These are phyloP conservation scores for Fomitopsis betulina DNA, from an alignment of 1,284 basidiomycete species.

Conservation along the genomic window DNA sequence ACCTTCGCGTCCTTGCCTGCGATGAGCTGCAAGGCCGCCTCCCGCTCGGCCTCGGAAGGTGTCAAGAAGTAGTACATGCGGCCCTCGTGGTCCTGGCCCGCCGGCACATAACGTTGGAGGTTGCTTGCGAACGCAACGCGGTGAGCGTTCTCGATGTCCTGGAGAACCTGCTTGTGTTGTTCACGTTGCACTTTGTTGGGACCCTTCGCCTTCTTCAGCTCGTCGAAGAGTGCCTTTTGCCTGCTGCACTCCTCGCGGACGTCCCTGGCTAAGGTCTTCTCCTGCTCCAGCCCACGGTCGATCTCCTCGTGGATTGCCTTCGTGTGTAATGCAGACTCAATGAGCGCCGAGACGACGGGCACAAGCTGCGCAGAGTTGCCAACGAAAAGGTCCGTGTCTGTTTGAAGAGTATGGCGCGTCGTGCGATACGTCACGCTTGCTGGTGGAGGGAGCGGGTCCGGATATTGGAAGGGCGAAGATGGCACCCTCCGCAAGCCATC, in stretches of 20 bases:
- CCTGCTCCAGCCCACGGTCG: slow-evolving; percentile 48
- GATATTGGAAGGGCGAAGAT: slow-evolving; percentile 32
- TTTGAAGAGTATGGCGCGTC: slow-evolving; percentile 32
- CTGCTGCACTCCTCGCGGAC: slow-evolving; percentile 42
- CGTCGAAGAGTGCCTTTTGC: slow-evolving; percentile 44
- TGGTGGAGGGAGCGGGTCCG: slow-evolving; percentile 53
- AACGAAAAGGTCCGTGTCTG: slow-evolving; percentile 27
- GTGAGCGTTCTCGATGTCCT: slow-evolving; percentile 27
- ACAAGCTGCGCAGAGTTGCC: slow-evolving; percentile 57
- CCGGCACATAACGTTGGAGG: slow-evolving; percentile 29
- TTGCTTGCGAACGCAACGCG: slow-evolving; percentile 21
- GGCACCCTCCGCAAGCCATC: slow-evolving; percentile 24
- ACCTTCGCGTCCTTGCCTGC: slow-evolving; percentile 23
- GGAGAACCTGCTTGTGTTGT: slow-evolving; percentile 26
- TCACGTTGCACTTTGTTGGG: slow-evolving; percentile 29
- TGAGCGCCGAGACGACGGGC: slow-evolving; percentile 55
- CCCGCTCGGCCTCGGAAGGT: slow-evolving; percentile 26
- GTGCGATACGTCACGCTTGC: slow-evolving; percentile 28
- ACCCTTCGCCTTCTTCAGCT: slow-evolving; percentile 19
- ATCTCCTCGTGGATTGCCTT: slow-evolving; percentile 50
- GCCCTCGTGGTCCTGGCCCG: slow-evolving; percentile 34
- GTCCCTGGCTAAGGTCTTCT: slow-evolving; percentile 46
- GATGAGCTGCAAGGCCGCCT: slow-evolving; percentile 26
- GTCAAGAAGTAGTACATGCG: slow-evolving; percentile 33
- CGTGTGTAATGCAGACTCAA: slow-evolving; percentile 45